A percentile compares a stretch with the other conserved stretches of the same genome.
Conservation (phyloP, 176 grass and related monocot species). For the Dactylis glomerata region DNA sequence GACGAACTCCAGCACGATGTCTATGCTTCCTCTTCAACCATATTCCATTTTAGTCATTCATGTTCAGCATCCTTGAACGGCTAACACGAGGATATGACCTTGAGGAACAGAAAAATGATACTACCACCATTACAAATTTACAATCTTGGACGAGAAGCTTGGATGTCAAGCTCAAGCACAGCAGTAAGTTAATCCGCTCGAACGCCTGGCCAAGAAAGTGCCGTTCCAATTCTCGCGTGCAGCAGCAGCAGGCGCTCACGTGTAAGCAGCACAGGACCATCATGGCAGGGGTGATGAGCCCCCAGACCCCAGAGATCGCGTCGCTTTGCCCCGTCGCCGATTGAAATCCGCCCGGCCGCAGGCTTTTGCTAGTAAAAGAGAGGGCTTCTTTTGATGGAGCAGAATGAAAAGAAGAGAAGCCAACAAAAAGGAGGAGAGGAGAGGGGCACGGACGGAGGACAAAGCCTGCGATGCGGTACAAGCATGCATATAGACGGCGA, state of each 20-base stretch:
- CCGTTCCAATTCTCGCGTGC: not conserved
- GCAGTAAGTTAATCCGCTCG: not conserved
- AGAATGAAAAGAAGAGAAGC: slow-evolving; percentile 63
- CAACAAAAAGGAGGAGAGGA: slow-evolving; percentile 51
- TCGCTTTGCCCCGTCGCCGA: slow-evolving; percentile 21
- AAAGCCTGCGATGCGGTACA: not conserved
- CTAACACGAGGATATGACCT: not conserved
- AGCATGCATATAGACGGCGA: not conserved
- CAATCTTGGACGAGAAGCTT: not conserved
- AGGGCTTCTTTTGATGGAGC: slow-evolving; percentile 59
- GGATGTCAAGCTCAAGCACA: too few relatives aligned
- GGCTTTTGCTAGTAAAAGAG: slow-evolving; percentile 39
- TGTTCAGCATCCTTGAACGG: not conserved
- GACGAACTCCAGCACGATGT: not conserved
- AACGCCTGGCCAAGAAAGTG: not conserved
- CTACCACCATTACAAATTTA: not conserved
- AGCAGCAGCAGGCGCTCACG: slow-evolving; percentile 14
- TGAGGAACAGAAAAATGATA: not conserved
- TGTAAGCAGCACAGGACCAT: slow-evolving; percentile 19
- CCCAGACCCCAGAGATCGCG: slow-evolving; percentile 14
- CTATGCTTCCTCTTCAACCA: not conserved
- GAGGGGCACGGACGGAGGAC: not conserved
- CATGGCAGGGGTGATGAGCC: slow-evolving; percentile 34
- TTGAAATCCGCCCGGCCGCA: slow-evolving; percentile 34
- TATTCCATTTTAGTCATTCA: not conserved